Evolutionary conservation across 2,329 filamentous ascomycete genomes (phyloP), one percentile per base, ranked within the genome.

Genomic region (Paraphaeosphaeria sporulosa): DNA sequence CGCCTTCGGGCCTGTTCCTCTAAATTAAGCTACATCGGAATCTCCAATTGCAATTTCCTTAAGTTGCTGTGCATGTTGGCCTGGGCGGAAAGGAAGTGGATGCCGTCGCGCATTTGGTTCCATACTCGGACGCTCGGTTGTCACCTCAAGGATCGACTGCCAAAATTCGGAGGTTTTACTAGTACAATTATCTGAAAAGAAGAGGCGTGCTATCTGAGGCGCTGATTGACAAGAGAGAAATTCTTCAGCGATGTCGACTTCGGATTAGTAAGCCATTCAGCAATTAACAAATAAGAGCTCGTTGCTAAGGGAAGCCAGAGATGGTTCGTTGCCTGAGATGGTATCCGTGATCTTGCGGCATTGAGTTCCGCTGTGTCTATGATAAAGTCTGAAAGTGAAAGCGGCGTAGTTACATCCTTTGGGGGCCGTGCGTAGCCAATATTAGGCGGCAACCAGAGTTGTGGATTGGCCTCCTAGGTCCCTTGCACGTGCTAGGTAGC

Each of bases 171-270:
- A 12, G 15, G 12, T 23, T 46, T 19, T 9, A 10, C 9, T 13
- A 55, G 19, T 2, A 38, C 42, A 17, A 55, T 55, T 6, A 47
- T 6, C 17, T 34, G 12, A 55, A 12, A 4, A 55, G 30, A 13
- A 55, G n/a, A 10, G 43, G 27, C 19, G n/a, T 47, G 53, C 1
- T 4, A n/a, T 40, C 42, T 17, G 40, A 55, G 25, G 1, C 21
- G 53, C 1, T 17, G 53, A 38, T 47, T 55, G 3, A 55, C 43
- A 25, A 55, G 27, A 8, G 27, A 48, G 2, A 55, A 25, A 32
- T 47, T 55, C 42, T 55, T 48, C 9, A 55, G 30, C 42, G 42
- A 27, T n/a, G 42, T 47, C 17, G 30, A 21, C 32, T 2, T 4
- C 3, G 40, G 40, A 12, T n/a, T 13, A 15, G 5, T 13, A 36